Conservation (phyloP, 768 basidiomycete species). For the Naganishia antarctica region DNA sequence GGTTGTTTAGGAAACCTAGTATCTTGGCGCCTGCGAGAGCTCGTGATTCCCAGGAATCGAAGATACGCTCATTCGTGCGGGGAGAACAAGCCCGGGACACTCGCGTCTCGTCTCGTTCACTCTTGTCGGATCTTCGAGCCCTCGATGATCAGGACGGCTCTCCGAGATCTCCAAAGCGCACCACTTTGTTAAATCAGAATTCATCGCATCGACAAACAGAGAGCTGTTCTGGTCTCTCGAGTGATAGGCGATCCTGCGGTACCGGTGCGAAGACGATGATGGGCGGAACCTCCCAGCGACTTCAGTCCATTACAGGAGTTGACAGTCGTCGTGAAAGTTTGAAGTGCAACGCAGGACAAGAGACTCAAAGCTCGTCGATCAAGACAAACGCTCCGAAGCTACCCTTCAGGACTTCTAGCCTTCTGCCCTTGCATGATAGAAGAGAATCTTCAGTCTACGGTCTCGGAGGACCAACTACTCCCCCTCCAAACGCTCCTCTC, state of each 20-base stretch:
- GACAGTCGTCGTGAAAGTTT: background rate
- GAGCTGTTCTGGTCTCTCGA: background rate
- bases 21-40: too few species aligned
- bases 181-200: background rate
- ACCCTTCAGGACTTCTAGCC: background rate
- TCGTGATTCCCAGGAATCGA: background rate
- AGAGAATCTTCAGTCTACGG: conserved; percentile 11
- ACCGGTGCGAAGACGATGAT: background rate
- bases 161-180: background rate
- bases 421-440: conserved; percentile 1
- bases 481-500: conserved; percentile 2
- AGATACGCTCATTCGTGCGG: background rate
- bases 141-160: too few species aligned
- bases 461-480: background rate
- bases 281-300: background rate
- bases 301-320: conserved; percentile 3
- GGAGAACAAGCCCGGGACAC: background rate
- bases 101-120: background rate
- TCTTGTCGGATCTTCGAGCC: background rate
- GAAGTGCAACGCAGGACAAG: background rate
- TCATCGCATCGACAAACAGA: background rate
- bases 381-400: background rate
- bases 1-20: background rate
- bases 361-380: background rate
- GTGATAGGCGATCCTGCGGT: background rate